These are phyloP conservation scores for Aspergillus fumigatiaffinis DNA, from an alignment of 2,329 filamentous ascomycete genomes.

Conservation along the genomic window DNA sequence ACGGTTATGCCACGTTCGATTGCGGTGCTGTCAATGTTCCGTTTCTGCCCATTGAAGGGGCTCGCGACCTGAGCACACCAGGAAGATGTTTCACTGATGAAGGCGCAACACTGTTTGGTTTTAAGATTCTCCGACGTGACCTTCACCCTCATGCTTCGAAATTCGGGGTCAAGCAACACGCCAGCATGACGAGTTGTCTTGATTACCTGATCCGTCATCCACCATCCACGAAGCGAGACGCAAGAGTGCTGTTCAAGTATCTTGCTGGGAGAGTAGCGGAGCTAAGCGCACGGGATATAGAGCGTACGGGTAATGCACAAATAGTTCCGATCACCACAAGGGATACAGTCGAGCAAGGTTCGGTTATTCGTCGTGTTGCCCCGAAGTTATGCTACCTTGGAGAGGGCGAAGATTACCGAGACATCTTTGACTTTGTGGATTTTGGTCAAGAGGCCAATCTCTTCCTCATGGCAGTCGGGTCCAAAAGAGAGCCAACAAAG, in stretches of 20 bases:
- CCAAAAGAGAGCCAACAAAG: conserved; percentile 86
- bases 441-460: conserved; percentile 84
- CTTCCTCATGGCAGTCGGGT: conserved; percentile 83
- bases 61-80: conserved; percentile 63
- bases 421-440: conserved; percentile 96
- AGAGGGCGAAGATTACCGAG: conserved; percentile 65
- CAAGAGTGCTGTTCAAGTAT: conserved; percentile 74
- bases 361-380: conserved; percentile 53
- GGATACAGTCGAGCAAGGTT: conserved; percentile 39
- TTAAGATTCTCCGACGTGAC: conserved; percentile 70
- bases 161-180: conserved; percentile 81
- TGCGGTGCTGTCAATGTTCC: conserved; percentile 52
- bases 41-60: conserved; percentile 70
- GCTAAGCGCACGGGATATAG: conserved; percentile 58
- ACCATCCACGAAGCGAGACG: conserved; percentile 63
- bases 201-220: conserved; percentile 68
- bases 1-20: conserved; percentile 67
- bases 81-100: conserved; percentile 79
- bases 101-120: conserved; percentile 71
- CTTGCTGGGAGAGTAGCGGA: conserved; percentile 74
- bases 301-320: conserved; percentile 58
- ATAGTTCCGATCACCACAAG: conserved; percentile 65
- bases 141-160: conserved; percentile 77
- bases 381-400: conserved; percentile 81
- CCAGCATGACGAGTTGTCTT: conserved; percentile 72